phyloP scores from a whole-genome alignment of 306 rosid genomes.

The Vigna trinervia region DNA sequence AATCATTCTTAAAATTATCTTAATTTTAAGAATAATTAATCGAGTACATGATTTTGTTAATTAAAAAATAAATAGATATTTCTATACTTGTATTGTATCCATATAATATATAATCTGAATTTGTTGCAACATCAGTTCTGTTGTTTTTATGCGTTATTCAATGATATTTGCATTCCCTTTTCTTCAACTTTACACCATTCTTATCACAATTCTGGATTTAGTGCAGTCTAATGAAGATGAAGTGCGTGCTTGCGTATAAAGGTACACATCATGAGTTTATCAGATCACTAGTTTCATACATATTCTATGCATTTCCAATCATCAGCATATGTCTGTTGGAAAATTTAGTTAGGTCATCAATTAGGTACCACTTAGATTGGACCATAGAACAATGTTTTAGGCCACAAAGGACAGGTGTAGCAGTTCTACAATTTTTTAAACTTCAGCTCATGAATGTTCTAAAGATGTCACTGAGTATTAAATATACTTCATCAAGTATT shows the following conservation, averaged over 20 bases:
- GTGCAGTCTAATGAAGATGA: slow-evolving; percentile 6
- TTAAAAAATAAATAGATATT: not conserved
- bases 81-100: not conserved
- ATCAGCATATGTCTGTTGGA: slow-evolving; percentile 17
- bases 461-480: not conserved
- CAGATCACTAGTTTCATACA: slow-evolving; percentile 1
- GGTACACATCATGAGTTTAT: not conserved
- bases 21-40: not conserved
- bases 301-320: slow-evolving; percentile 9
- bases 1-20: too few species aligned
- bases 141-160: not conserved
- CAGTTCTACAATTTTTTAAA: not conserved
- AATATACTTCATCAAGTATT: not conserved
- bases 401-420: not conserved
- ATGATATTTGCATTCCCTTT: not conserved
- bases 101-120: not conserved
- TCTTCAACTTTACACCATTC: slow-evolving; percentile 19
- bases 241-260: slow-evolving; percentile 41
- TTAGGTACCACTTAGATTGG: not conserved
- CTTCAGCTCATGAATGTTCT: not conserved
- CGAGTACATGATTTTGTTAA: not conserved
- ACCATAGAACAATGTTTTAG: not conserved
- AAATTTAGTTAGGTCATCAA: slow-evolving; percentile 34
- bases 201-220: not conserved
- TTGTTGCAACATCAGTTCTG: not conserved